Percentiles rank a stretch among this genome's conserved stretches.
These are phyloP conservation scores for Zygosaccharomyces bisporus DNA, from an alignment of 805 yeast species.

Conservation along the genomic window DNA sequence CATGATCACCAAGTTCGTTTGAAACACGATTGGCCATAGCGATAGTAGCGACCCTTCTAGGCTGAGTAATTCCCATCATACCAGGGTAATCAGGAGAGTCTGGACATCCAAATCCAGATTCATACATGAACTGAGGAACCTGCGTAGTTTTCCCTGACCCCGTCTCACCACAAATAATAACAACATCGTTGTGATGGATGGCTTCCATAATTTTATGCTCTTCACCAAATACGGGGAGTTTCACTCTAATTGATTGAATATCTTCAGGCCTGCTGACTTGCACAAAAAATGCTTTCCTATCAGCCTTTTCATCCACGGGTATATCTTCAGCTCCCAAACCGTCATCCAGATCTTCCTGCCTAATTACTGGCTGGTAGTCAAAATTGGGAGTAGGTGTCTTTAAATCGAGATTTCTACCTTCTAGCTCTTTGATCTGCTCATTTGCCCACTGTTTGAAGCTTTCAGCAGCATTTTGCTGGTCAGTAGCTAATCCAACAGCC, in stretches of 20 bases:
- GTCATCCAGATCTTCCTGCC: constrained; percentile 69
- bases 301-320: constrained; percentile 48
- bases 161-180: constrained; percentile 93
- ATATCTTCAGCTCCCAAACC: constrained; percentile 63
- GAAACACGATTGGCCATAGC: constrained; percentile 84
- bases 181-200: constrained; percentile 83
- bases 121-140: constrained; percentile 92
- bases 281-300: constrained; percentile 63
- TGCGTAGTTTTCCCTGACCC: constrained; percentile 99
- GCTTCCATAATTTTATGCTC: constrained; percentile 96
- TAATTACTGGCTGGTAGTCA: constrained; percentile 51
- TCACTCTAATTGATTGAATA: constrained; percentile 63
- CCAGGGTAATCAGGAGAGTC: constrained; percentile 68
- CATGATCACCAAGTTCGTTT: constrained; percentile 70
- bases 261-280: constrained; percentile 60
- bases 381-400: constrained; percentile 48
- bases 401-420: constrained; percentile 54
- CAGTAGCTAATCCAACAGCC: constrained; percentile 29
- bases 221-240: constrained; percentile 83
- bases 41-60: constrained; percentile 90
- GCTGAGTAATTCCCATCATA: constrained; percentile 95
- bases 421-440: constrained; percentile 58
- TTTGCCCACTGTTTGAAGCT: constrained; percentile 90
- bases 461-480: constrained; percentile 42
- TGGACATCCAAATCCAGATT: constrained; percentile 77